Conservation (phyloP, 2,329 filamentous ascomycete genomes). For the Didymella glomerata region DNA sequence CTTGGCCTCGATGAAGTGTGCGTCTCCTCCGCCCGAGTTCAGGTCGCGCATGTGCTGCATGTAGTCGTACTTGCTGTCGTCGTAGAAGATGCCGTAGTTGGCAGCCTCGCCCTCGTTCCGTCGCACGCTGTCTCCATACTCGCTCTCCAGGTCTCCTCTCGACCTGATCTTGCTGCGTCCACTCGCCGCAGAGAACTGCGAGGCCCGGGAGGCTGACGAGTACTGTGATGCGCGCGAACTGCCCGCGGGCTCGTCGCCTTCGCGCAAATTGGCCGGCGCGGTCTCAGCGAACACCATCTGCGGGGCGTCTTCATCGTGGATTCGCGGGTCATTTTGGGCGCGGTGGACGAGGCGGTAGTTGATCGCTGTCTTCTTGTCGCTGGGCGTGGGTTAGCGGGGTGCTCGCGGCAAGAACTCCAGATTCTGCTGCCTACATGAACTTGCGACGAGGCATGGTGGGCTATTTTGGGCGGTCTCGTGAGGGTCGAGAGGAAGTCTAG, state of each 20-base stretch:
- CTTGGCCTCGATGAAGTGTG: slow-evolving; percentile 81
- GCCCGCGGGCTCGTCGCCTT: slow-evolving; percentile 54
- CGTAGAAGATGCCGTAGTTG: slow-evolving; percentile 90
- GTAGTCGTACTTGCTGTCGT: slow-evolving; percentile 97
- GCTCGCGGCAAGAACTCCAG: slow-evolving; percentile 3
- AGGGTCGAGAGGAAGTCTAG: slow-evolving; percentile 4
- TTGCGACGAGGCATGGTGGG: slow-evolving; percentile 74
- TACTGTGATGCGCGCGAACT: slow-evolving; percentile 56
- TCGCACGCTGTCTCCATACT: slow-evolving; percentile 76
- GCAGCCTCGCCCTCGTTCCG: slow-evolving; percentile 96
- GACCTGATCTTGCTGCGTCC: slow-evolving; percentile 66
- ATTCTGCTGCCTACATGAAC: slow-evolving; percentile 69
- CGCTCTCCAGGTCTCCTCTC: slow-evolving; percentile 77
- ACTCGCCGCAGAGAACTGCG: slow-evolving; percentile 37
- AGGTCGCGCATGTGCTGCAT: slow-evolving; percentile 98
- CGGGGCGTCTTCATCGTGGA: slow-evolving; percentile 88
- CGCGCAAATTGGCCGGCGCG: slow-evolving; percentile 51
- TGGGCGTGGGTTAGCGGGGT: slow-evolving; percentile 53
- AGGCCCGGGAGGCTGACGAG: slow-evolving; percentile 34
- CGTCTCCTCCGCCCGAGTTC: slow-evolving; percentile 69
- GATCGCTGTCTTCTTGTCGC: slow-evolving; percentile 89
- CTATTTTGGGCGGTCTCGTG: slow-evolving; percentile 1
- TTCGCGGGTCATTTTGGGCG: slow-evolving; percentile 95
- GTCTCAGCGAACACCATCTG: slow-evolving; percentile 87
- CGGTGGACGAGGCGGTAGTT: slow-evolving; percentile 95